phyloP scores from a whole-genome alignment of 768 basidiomycete genomes.

The Amanita polypyramis region DNA sequence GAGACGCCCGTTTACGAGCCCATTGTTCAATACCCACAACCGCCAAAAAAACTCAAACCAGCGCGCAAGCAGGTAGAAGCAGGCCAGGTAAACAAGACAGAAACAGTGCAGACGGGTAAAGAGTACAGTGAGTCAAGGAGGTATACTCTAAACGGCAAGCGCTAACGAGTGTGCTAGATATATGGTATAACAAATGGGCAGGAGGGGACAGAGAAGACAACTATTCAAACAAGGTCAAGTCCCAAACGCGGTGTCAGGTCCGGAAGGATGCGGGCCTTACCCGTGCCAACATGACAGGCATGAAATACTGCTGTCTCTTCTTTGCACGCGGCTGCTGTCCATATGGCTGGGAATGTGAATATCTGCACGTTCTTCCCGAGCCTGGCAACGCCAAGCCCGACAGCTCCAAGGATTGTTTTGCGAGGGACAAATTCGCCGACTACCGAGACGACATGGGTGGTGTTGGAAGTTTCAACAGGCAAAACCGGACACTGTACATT shows the following conservation, averaged over 20 bases:
- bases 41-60: slow-evolving; percentile 68
- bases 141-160: background rate
- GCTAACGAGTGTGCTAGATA: slow-evolving; percentile 38
- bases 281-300: slow-evolving; percentile 87
- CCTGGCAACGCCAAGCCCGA: slow-evolving; percentile 64
- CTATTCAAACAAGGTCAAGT: slow-evolving; percentile 93
- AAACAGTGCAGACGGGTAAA: slow-evolving; percentile 86
- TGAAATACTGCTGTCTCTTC: slow-evolving; percentile 91
- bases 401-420: slow-evolving; percentile 93
- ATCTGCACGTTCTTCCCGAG: slow-evolving; percentile 82
- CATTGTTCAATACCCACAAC: slow-evolving; percentile 11
- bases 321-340: slow-evolving; percentile 96
- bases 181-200: slow-evolving; percentile 99
- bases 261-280: slow-evolving; percentile 87
- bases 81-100: slow-evolving; percentile 83
- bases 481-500: slow-evolving; percentile 91
- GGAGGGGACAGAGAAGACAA: slow-evolving; percentile 96
- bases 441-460: slow-evolving; percentile 99
- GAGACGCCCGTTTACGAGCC: slow-evolving; percentile 2
- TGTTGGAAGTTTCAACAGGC: slow-evolving; percentile 90
- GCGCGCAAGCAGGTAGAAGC: slow-evolving; percentile 90
- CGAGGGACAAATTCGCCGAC: slow-evolving; percentile 91
- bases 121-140: slow-evolving; percentile 67
- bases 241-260: slow-evolving; percentile 86
- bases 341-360: slow-evolving; percentile 97